Conservation (phyloP, 495 filamentous ascomycete genomes). For the Cercophora samala region DNA sequence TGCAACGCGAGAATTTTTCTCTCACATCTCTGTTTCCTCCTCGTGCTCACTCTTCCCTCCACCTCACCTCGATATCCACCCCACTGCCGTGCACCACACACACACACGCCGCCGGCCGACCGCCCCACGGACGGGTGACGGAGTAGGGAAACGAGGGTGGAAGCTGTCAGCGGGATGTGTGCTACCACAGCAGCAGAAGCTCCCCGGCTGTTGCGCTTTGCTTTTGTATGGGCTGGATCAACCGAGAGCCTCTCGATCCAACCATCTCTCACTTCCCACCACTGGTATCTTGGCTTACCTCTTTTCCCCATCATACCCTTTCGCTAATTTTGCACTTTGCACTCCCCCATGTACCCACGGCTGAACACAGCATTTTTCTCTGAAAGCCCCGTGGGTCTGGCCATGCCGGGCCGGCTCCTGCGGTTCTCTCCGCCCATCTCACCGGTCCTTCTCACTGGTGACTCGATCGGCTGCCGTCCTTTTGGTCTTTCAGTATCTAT, state of each 20-base stretch:
- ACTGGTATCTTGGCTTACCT: background rate
- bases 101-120: background rate
- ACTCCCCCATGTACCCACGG: background rate
- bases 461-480: background rate
- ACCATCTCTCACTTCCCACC: background rate
- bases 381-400: background rate
- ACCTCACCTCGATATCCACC: background rate
- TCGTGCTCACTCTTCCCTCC: constrained; percentile 1
- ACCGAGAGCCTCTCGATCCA: background rate
- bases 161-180: constrained; percentile 1
- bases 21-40: background rate
- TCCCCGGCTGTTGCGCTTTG: background rate
- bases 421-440: background rate
- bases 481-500: background rate
- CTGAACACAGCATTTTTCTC: background rate
- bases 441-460: background rate
- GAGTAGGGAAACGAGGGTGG: background rate
- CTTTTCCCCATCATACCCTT: background rate
- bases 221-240: background rate
- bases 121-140: constrained; percentile 2
- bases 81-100: constrained; percentile 2
- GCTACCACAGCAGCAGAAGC: constrained; percentile 1
- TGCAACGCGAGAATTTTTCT: constrained; percentile 5
- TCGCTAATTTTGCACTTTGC: background rate
- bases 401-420: background rate